Conservation (phyloP, 2,329 filamentous ascomycete species). For the Alternaria incomplexa region DNA sequence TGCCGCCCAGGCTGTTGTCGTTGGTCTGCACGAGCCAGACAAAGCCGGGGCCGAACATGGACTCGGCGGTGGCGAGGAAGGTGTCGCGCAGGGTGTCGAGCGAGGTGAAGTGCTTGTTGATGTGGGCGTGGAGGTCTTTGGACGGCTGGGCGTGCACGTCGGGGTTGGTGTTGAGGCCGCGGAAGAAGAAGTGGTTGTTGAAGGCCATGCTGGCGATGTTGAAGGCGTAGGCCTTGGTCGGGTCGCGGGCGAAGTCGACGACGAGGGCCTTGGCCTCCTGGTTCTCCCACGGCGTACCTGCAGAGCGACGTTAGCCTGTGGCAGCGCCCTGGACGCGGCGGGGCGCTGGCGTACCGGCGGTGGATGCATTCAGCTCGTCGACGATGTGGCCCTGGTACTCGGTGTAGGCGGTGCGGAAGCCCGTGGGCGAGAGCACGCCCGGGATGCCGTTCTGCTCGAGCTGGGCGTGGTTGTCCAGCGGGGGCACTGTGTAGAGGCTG, state of each 20-base stretch:
- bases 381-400: conserved; percentile 79
- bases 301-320: conserved; percentile 5
- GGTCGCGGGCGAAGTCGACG: conserved; percentile 78
- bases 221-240: conserved; percentile 79
- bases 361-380: conserved; percentile 76
- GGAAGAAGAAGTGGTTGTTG: conserved; percentile 89
- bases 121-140: conserved; percentile 63
- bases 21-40: conserved; percentile 81
- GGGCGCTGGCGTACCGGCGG: conserved; percentile 64
- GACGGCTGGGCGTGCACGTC: conserved; percentile 31
- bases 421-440: conserved; percentile 72
- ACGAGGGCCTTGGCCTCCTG: conserved; percentile 70
- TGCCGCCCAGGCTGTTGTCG: conserved; percentile 51
- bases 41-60: conserved; percentile 97
- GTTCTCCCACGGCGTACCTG: conserved; percentile 70
- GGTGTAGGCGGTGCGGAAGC: conserved; percentile 79
- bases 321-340: neutral
- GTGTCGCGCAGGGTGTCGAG: conserved; percentile 81
- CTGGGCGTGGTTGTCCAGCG: conserved; percentile 54
- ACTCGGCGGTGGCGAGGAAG: conserved; percentile 78
- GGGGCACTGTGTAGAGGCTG: conserved; percentile 54
- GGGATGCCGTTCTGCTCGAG: conserved; percentile 65
- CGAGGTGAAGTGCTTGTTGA: conserved; percentile 78
- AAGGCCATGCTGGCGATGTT: conserved; percentile 96
- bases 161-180: conserved; percentile 53